Evolutionary conservation across 768 basidiomycete species (phyloP).

Genomic region (Lentinula raphanica): DNA sequence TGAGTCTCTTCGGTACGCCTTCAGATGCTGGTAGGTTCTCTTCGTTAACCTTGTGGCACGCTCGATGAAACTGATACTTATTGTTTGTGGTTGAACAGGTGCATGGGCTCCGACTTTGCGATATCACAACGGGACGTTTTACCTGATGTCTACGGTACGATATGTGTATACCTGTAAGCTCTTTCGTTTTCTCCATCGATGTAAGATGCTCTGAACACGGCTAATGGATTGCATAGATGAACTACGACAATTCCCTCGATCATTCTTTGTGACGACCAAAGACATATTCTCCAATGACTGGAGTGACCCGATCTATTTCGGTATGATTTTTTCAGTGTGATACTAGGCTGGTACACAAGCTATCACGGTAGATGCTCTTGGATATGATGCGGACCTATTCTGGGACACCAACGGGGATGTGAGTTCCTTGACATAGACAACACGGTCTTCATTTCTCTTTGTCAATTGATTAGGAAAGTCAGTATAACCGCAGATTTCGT

Average conservation of each 20-base stretch:
- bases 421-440: not conserved
- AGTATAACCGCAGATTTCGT: not conserved
- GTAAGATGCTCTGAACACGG: not conserved
- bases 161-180: constrained; percentile 34
- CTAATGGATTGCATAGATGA: constrained; percentile 20
- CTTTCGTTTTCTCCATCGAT: not conserved
- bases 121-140: constrained; percentile 31
- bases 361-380: constrained; percentile 31
- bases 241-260: constrained; percentile 32
- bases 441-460: not conserved
- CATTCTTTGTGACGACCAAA: constrained; percentile 33
- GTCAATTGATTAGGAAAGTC: not conserved
- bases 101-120: constrained; percentile 32
- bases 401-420: constrained; percentile 36
- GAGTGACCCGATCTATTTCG: constrained; percentile 38
- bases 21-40: constrained; percentile 28
- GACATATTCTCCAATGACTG: constrained; percentile 34
- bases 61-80: not conserved
- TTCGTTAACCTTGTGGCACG: too few relatives aligned
- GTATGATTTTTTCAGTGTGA: too few relatives aligned
- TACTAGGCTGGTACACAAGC: too few relatives aligned
- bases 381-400: constrained; percentile 37
- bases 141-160: constrained; percentile 30
- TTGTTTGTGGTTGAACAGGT: constrained; percentile 12
- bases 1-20: constrained; percentile 31